Percentiles rank a stretch among this genome's conserved stretches.
phyloP scores from a whole-genome alignment of 2,329 filamentous ascomycete species.

The Trichothecium roseum region DNA sequence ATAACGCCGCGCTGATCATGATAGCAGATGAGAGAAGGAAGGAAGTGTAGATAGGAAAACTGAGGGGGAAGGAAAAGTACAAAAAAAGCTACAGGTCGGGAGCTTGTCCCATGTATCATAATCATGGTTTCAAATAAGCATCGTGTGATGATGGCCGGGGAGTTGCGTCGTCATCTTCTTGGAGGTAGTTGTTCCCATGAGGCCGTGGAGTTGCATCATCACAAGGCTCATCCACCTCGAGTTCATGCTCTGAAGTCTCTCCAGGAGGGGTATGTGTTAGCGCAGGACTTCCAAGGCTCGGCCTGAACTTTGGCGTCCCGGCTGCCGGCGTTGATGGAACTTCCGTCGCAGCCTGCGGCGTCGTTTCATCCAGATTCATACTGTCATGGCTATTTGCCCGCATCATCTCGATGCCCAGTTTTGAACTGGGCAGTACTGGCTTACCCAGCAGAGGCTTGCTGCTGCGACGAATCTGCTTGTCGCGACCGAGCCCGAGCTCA shows the following conservation, averaged over 20 bases:
- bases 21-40: neutral
- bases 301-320: conserved; percentile 15
- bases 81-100: too few species aligned
- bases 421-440: conserved; percentile 62
- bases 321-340: conserved; percentile 37
- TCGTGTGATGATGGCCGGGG: neutral
- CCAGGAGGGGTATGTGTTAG: conserved; percentile 4
- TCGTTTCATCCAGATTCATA: conserved; percentile 44
- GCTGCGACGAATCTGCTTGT: conserved; percentile 36
- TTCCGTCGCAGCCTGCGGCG: conserved; percentile 40
- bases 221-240: conserved; percentile 8
- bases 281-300: conserved; percentile 3
- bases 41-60: neutral
- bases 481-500: conserved; percentile 51
- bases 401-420: conserved; percentile 96
- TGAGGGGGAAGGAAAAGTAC: neutral
- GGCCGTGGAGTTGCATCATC: conserved; percentile 36
- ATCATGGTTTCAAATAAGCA: too few species aligned
- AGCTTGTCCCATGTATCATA: too few species aligned
- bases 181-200: neutral
- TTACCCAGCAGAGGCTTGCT: conserved; percentile 31
- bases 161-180: conserved; percentile 3
- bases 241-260: neutral
- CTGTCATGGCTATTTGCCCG: conserved; percentile 90
- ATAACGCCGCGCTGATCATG: neutral